phyloP scores from a whole-genome alignment of 306 rosid species.

The Luffa aegyptiaca region DNA sequence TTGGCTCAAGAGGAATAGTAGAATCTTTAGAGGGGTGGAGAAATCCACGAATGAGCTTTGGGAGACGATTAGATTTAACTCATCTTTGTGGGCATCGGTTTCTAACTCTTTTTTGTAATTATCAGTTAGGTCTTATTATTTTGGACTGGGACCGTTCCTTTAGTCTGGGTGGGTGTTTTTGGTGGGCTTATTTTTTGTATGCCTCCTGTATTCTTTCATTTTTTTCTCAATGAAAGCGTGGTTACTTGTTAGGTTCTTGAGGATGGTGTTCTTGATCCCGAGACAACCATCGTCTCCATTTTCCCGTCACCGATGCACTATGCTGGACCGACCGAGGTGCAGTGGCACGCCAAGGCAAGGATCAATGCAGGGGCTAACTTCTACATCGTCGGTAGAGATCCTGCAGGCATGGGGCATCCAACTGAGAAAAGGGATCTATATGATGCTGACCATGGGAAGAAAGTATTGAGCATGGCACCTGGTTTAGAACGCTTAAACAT shows the following conservation, averaged over 20 bases:
- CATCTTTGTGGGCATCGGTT: no score
- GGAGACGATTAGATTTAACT: no score
- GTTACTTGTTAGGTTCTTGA: conserved; percentile 58
- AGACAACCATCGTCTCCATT: conserved; percentile 89
- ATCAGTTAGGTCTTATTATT: no score
- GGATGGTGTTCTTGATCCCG: conserved; percentile 97
- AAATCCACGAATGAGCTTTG: no score
- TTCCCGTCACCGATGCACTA: conserved; percentile 98
- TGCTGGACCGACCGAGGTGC: conserved; percentile 97
- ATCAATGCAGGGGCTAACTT: conserved; percentile 96
- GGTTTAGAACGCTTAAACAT: conserved; percentile 85
- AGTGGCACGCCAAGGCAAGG: conserved; percentile 99
- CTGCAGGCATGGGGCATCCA: conserved; percentile 97
- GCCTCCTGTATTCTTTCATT: no score
- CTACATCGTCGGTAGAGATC: conserved; percentile 94
- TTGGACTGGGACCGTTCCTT: no score
- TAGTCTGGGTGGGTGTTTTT: no score
- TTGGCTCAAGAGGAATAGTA: no score
- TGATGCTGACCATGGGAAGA: conserved; percentile 97
- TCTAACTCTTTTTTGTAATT: no score
- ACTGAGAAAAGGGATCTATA: conserved; percentile 74
- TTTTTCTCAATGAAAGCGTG: no score
- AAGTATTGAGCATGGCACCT: conserved; percentile 94
- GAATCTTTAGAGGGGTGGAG: no score
- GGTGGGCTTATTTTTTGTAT: no score